Evolutionary conservation across 768 basidiomycete genomes (phyloP).

Genomic region (Crepidotus variabilis): DNA sequence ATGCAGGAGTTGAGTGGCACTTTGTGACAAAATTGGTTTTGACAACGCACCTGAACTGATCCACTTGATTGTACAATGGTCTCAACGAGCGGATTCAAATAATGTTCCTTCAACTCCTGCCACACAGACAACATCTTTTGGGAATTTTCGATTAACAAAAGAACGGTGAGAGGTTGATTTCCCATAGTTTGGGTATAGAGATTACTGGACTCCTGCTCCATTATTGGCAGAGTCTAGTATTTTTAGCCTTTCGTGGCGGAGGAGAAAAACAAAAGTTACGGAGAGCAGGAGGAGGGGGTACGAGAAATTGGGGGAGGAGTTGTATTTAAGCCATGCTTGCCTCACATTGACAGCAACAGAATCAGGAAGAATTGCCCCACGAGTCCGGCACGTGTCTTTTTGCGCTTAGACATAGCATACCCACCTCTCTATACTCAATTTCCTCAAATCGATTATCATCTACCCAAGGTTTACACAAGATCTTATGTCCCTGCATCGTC

Average conservation of each 20-base stretch:
- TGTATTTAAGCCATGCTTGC: conserved; percentile 7
- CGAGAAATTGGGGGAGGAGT: conserved; percentile 3
- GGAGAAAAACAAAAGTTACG: conserved; percentile 8
- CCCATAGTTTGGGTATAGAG: conserved; percentile 19
- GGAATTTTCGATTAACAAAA: conserved; percentile 57
- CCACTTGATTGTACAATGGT: conserved; percentile 36
- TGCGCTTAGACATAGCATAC: background rate
- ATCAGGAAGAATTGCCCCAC: conserved; percentile 8
- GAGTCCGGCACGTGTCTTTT: conserved; percentile 10
- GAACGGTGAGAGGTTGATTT: conserved; percentile 33
- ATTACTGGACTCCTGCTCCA: conserved; percentile 9
- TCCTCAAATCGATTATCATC: background rate
- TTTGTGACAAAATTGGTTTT: background rate
- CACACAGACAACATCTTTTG: conserved; percentile 39
- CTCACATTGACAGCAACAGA: background rate
- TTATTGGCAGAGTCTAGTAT: background rate
- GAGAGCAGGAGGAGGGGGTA: conserved; percentile 12
- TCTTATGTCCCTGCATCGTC: background rate
- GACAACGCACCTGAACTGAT: conserved; percentile 34
- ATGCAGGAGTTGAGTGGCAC: conserved; percentile 10
- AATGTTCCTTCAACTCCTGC: conserved; percentile 45
- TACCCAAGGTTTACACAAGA: background rate
- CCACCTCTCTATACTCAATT: background rate
- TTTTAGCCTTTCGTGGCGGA: conserved; percentile 1
- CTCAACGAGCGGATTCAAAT: conserved; percentile 39